Conservation (phyloP, 2,329 filamentous ascomycete species). For the Cordyceps tenuipes region DNA sequence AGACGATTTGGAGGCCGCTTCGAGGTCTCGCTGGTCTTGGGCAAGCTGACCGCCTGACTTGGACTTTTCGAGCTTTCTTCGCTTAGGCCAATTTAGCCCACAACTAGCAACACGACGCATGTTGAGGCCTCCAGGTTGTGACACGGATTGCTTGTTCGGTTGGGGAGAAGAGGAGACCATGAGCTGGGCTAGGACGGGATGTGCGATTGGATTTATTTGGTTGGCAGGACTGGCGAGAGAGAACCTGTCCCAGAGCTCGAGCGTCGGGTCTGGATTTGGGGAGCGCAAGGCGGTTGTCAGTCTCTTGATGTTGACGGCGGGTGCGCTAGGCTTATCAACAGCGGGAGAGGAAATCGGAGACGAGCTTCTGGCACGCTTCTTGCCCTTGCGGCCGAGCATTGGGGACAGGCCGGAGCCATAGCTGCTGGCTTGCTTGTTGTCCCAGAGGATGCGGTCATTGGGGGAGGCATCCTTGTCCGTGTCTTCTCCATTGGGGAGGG, state of each 20-base stretch:
- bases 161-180: constrained; percentile 65
- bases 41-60: constrained; percentile 28
- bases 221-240: constrained; percentile 39
- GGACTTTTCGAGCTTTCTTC: constrained; percentile 48
- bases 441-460: constrained; percentile 54
- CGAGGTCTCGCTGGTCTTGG: constrained; percentile 30
- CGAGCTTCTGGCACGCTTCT: constrained; percentile 65
- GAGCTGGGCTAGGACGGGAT: constrained; percentile 54
- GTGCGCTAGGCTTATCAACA: constrained; percentile 33
- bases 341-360: constrained; percentile 64
- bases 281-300: constrained; percentile 53
- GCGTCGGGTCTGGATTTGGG: constrained; percentile 61
- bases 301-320: constrained; percentile 49
- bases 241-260: constrained; percentile 72
- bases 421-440: constrained; percentile 37
- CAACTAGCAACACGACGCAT: constrained; percentile 61
- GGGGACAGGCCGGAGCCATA: constrained; percentile 37
- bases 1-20: constrained; percentile 46
- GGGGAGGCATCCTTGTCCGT: constrained; percentile 45
- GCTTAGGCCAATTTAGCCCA: constrained; percentile 63
- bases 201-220: constrained; percentile 36
- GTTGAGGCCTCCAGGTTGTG: constrained; percentile 33
- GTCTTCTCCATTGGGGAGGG: constrained; percentile 29
- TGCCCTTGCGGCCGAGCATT: constrained; percentile 41
- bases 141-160: constrained; percentile 35